Base-by-base conservation (phyloP, 306 rosid genomes). In the Senna siamea region DNA sequence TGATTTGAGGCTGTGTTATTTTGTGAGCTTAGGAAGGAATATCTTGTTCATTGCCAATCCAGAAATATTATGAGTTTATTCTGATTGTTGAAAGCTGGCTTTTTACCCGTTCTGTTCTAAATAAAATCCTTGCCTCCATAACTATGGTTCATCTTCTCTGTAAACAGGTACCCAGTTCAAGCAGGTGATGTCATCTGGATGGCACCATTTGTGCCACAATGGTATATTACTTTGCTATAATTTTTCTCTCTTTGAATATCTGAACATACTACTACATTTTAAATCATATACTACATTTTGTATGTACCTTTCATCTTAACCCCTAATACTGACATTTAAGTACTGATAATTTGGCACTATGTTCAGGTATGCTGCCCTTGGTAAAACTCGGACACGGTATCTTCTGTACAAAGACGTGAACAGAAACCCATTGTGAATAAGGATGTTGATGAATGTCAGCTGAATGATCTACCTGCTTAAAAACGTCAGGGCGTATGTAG, bases 181-280 rank as follows among this genome's bases (percentile, higher is more conserved):
- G 87, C 97, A 0, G 99, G 97, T 41, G 96, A 94, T 85, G 96
- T 53, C 64, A 94, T 94, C 84, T 94, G 97, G 99, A 94, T 92
- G 99, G 97, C 99, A 15, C 99, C 99, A 60, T 94, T 92, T 61
- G 88, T 92, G 63, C 97, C 97, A 66, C 99, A 94, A 74, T 94
- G 99, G 97, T 94, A 67, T 61, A 69, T 74, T 32, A 19, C 59
- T 52, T 40, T 55, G 11, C 69, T 26, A 26, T 57, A 17, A 2
- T 19, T 5, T 35, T 52, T 1, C 3, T 26, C 30, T 26, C 30
- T 26, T 26, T 26, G 30, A 26, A 38, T 20, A 58, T 63, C 7
- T 40, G 48, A 56, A 26, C 15, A 61, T 11, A 41, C 47, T 2
- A 28, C 30, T 40, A 56, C 35, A 44, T 55, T 41, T 58, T 74